Percentiles rank a stretch among this genome's conserved stretches.
Evolutionary conservation across 805 yeast species (phyloP).

Genomic region (Ogataea chonburiensis): DNA sequence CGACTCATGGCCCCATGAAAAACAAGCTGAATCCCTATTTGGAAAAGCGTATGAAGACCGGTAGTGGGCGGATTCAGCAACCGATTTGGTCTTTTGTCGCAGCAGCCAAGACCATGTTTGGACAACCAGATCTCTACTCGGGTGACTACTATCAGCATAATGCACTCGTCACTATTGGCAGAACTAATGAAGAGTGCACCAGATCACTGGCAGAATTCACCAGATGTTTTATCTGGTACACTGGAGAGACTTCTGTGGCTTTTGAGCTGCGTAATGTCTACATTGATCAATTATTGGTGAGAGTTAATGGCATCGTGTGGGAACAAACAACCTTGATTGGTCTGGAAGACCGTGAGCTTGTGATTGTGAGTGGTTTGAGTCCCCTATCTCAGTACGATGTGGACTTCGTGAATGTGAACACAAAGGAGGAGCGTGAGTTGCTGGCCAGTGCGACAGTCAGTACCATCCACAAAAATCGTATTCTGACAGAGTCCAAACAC

Average conservation of each 20-base stretch:
- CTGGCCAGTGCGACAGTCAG: constrained; percentile 35
- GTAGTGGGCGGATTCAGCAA: constrained; percentile 34
- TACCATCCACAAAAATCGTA: constrained; percentile 34
- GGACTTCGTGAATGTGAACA: constrained; percentile 40
- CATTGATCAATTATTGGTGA: constrained; percentile 42
- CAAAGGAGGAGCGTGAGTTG: constrained; percentile 29
- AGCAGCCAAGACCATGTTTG: constrained; percentile 49
- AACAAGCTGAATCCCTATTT: constrained; percentile 22
- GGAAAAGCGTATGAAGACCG: constrained; percentile 27
- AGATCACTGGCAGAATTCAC: constrained; percentile 27
- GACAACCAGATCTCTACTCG: constrained; percentile 43
- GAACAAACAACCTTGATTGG: constrained; percentile 58
- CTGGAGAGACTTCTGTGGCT: constrained; percentile 51
- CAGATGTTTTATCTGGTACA: constrained; percentile 45
- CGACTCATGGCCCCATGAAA: constrained; percentile 12
- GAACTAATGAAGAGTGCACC: constrained; percentile 30
- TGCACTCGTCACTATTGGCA: constrained; percentile 38
- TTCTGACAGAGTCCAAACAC: constrained; percentile 34
- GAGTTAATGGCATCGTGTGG: constrained; percentile 70
- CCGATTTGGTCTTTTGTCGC: constrained; percentile 56
- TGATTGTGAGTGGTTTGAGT: constrained; percentile 63
- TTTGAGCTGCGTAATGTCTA: constrained; percentile 48
- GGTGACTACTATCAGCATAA: constrained; percentile 38
- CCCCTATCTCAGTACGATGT: constrained; percentile 65
- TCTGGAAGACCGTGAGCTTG: constrained; percentile 45